Conservation (phyloP, 129 eudicot genomes). For the Helianthus annuus region HanXRQr2.0-SUNRISE NC_035437.2:40467210-40467709, state of each 20-base stretch:
- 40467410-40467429: constrained; percentile 63
- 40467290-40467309: constrained; percentile 75
- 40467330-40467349: constrained; percentile 70
- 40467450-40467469: constrained; percentile 79
- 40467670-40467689: constrained; percentile 4
- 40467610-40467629: constrained; percentile 3
- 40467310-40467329: constrained; percentile 70
- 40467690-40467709: not conserved
- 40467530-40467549: constrained; percentile 60
- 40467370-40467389: constrained; percentile 75
- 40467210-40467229: constrained; percentile 83
- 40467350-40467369: constrained; percentile 66
- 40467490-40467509: constrained; percentile 74
- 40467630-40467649: not conserved
- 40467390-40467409: constrained; percentile 76
- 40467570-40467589: constrained; percentile 27
- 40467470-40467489: constrained; percentile 82
- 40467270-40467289: constrained; percentile 58
- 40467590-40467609: constrained; percentile 4
- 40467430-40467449: constrained; percentile 62
- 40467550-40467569: constrained; percentile 23
- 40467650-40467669: not conserved
- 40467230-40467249: constrained; percentile 65
- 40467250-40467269: constrained; percentile 61
- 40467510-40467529: constrained; percentile 60